A percentile compares a stretch with the other conserved stretches of the same genome.
Conservation (phyloP, 1,284 basidiomycete genomes). For the Psilocybe mexicana region DNA sequence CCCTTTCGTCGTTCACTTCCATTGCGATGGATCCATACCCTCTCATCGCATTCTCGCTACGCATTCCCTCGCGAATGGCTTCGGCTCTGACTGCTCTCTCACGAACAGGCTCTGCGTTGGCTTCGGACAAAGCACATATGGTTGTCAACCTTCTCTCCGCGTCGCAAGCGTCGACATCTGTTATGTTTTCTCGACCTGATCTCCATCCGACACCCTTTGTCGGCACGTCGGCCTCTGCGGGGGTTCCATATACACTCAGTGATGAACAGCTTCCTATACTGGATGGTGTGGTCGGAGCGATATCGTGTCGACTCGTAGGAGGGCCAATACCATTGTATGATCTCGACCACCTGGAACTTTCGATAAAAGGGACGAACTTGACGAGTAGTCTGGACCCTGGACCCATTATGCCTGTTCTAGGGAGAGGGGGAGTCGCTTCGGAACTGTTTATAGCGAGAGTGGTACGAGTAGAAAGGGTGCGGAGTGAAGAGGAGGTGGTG, state of each 20-base stretch:
- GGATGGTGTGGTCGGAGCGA: constrained; percentile 54
- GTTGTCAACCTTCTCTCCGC: constrained; percentile 71
- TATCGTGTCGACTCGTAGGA: constrained; percentile 52
- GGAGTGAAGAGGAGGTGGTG: constrained; percentile 9
- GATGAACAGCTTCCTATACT: constrained; percentile 59
- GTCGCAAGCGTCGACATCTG: constrained; percentile 53
- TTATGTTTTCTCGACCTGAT: constrained; percentile 65
- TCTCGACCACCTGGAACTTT: constrained; percentile 24
- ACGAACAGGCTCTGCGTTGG: not conserved
- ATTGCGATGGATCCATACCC: constrained; percentile 86
- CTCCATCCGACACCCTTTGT: constrained; percentile 59
- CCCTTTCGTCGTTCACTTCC: constrained; percentile 90
- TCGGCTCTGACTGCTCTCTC: constrained; percentile 41
- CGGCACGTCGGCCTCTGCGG: constrained; percentile 8
- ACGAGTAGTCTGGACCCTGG: not conserved
- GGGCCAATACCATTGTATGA: constrained; percentile 42
- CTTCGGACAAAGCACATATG: constrained; percentile 44
- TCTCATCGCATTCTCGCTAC: constrained; percentile 83
- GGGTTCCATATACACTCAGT: constrained; percentile 39
- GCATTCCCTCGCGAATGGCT: constrained; percentile 88
- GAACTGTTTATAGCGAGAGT: constrained; percentile 49
- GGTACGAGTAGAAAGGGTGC: constrained; percentile 37
- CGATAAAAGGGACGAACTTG: constrained; percentile 2
- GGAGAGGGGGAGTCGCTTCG: constrained; percentile 33
- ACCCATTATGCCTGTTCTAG: constrained; percentile 8